Evolutionary conservation across 2,329 filamentous ascomycete genomes (phyloP).

Genomic region (Ophiostoma fasciatum): DNA sequence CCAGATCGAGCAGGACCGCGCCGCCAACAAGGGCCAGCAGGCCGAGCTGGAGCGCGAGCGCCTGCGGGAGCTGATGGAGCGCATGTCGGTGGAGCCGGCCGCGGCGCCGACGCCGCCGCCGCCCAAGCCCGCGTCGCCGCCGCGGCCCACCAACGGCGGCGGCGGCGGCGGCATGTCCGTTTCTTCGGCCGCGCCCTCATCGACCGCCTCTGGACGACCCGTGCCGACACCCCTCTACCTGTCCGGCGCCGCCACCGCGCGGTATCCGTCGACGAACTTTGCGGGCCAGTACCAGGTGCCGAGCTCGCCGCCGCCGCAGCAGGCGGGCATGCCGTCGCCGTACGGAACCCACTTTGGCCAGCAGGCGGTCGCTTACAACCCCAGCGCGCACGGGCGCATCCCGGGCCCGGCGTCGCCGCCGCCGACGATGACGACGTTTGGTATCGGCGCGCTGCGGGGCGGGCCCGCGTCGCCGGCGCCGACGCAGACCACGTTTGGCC

Average conservation of each 20-base stretch:
- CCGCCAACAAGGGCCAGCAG: conserved; percentile 40
- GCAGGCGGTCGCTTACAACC: conserved; percentile 33
- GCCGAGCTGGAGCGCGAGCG: conserved; percentile 79
- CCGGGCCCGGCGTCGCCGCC: conserved; percentile 35
- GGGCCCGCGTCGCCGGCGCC: conserved; percentile 43
- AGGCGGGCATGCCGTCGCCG: conserved; percentile 22
- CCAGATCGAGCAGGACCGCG: conserved; percentile 71
- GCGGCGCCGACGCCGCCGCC: conserved; percentile 30
- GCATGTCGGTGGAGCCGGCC: conserved; percentile 86
- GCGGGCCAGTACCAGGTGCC: conserved; percentile 44
- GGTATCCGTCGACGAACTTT: conserved; percentile 39
- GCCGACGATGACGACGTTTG: conserved; percentile 23
- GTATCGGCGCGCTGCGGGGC: conserved; percentile 17
- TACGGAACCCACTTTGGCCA: conserved; percentile 27
- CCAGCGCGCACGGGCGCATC: conserved; percentile 42
- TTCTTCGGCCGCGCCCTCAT: neutral
- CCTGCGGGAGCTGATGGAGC: conserved; percentile 80
- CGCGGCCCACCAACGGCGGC: neutral
- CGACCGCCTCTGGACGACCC: conserved; percentile 13
- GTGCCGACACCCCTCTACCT: conserved; percentile 23
- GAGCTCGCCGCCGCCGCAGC: conserved; percentile 38
- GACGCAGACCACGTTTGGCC: conserved; percentile 39
- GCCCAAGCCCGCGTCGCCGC: conserved; percentile 18
- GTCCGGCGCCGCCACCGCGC: conserved; percentile 21
- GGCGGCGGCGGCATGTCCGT: too few relatives aligned